Conservation (phyloP, 176 grass and related monocot genomes). For the Lolium perenne region DNA sequence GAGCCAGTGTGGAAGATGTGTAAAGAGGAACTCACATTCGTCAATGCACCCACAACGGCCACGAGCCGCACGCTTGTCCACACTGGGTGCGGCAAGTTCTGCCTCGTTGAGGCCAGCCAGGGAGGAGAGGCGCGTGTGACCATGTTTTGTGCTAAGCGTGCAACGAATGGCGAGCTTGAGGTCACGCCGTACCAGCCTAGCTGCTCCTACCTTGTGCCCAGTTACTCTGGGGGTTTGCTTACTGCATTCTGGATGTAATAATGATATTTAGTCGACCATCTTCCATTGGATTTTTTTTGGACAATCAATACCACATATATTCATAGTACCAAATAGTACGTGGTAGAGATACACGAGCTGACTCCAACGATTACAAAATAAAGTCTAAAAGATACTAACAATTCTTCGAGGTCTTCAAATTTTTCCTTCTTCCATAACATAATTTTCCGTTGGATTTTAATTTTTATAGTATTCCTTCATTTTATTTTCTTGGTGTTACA, state of each 20-base stretch:
- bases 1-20: neutral
- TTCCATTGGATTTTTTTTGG: too few relatives aligned
- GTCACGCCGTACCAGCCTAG: neutral
- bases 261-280: neutral
- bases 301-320: too few relatives aligned
- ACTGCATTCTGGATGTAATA: neutral
- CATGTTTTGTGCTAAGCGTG: neutral
- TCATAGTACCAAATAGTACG: too few relatives aligned
- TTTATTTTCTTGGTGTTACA: neutral
- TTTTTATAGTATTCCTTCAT: neutral
- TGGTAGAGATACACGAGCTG: too few relatives aligned
- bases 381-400: too few relatives aligned
- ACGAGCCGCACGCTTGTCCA: neutral
- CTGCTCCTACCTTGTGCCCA: neutral
- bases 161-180: neutral
- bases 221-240: neutral
- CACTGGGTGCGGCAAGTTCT: neutral
- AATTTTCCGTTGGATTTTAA: neutral
- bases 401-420: too few relatives aligned
- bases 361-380: too few relatives aligned
- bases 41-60: neutral
- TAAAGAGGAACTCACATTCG: neutral
- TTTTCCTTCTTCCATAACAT: too few relatives aligned
- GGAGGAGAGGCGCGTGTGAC: neutral
- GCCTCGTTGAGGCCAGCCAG: neutral